Percentiles rank a stretch among this genome's conserved stretches.
Evolutionary conservation across 2,329 filamentous ascomycete species (phyloP).

Genomic region (Pseudomassariella vexata): DNA sequence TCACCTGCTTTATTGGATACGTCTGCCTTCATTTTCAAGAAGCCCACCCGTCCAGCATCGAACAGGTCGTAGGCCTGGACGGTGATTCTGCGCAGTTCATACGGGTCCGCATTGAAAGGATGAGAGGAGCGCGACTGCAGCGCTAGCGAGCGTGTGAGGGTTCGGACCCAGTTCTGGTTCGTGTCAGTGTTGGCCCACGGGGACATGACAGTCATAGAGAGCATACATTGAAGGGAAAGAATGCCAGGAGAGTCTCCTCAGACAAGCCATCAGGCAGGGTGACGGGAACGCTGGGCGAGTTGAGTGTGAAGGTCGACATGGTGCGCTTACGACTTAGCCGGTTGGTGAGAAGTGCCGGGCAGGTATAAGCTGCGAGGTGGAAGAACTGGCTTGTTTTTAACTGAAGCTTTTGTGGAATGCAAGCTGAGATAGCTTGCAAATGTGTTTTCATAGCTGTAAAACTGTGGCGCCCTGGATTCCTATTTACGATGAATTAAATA

Average conservation of each 20-base stretch:
- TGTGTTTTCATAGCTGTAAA: too few species aligned
- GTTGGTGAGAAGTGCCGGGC: too few species aligned
- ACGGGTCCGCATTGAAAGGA: conserved; percentile 49
- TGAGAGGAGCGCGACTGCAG: conserved; percentile 38
- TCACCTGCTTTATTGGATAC: conserved; percentile 43
- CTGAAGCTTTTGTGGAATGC: too few species aligned
- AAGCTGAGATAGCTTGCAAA: too few species aligned
- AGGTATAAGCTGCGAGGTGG: too few species aligned
- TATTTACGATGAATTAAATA: too few species aligned
- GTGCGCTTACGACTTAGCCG: conserved; percentile 8
- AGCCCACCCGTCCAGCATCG: conserved; percentile 41
- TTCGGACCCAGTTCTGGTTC: conserved; percentile 43
- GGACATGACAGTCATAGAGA: neutral
- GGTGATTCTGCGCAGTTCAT: conserved; percentile 42
- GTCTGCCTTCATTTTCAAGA: conserved; percentile 47
- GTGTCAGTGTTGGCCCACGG: neutral
- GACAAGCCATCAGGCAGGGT: conserved; percentile 37
- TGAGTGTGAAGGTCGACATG: conserved; percentile 37
- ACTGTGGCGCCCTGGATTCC: too few species aligned
- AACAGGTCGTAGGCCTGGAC: conserved; percentile 52
- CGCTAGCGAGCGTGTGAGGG: conserved; percentile 38
- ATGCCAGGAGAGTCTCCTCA: conserved; percentile 36
- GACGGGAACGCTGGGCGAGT: conserved; percentile 32
- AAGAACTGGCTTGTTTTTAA: neutral
- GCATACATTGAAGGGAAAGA: conserved; percentile 45